Base-by-base conservation (phyloP, 1,284 basidiomycete genomes). In the Rhodotorula mucilaginosa region DNA sequence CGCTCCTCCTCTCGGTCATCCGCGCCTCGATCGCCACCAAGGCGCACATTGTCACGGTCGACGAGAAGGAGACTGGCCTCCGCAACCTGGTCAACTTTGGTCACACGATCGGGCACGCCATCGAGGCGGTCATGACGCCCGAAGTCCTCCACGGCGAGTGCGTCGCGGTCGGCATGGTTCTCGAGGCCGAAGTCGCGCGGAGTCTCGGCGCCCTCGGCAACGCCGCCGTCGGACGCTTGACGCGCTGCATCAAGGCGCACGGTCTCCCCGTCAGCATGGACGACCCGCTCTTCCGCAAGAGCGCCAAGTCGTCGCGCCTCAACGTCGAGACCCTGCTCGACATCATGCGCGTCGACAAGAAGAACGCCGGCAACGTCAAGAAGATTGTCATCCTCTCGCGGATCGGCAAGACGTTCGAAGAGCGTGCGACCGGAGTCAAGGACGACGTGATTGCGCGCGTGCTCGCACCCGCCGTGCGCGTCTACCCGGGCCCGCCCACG, bases 21-120 rank as follows among this genome's bases (percentile, higher is more conserved):
- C 74, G 76, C 62, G 75, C 73, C 21, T 78, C 78, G 47, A 78
- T 79, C 60, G 78, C 78, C 68, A 93, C 96, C 74, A 97, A 97
- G 82, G 88, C 94, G 0, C 90, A 95, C 82, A 97, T 97, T 78
- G 94, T 97, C 74, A 94, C 93, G 48, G 87, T 93, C 78, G 94
- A 97, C 83, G 92, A 94, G 82, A 91, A 90, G 79, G 95, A 97
- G 83, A 93, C 93, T 0, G 92, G 95, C 56, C 86, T 97, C 54
- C 90, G 94, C 74, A 97, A 97, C 83, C 88, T 97, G 62, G 94
- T 97, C 84, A 97, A 97, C 83, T 97, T 97, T 79, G 95, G 94
- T 2, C 95, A 97, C 82, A 92, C 90, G 51, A 94, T 97, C 78
- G 94, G 94, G 0, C 94, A 97, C 83, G 94, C 94, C 21, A 93